Evolutionary conservation across 768 basidiomycete genomes (phyloP), one percentile per base, ranked within the genome.

Genomic region (Dioszegia hungarica): DNA sequence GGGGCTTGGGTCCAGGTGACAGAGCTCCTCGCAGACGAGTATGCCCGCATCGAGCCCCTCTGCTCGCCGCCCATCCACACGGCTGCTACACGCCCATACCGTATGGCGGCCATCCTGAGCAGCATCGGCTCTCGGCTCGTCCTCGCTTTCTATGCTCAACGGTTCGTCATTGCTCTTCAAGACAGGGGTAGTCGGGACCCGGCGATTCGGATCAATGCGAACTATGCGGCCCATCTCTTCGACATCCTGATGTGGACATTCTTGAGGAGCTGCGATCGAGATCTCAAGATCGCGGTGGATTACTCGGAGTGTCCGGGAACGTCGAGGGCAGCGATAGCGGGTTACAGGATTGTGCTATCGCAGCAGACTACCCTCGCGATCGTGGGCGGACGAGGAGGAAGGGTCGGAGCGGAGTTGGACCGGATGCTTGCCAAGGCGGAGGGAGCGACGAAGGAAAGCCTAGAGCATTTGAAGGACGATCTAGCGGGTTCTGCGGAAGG

Each of bases 81-180:
- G 3, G 15, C 39, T 14, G 2, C 24, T 5, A 52, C 36, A 3
- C 19, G 8, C 36, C 28, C 22, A 34, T 85, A 83, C 73, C 61
- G 80, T 12, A 82, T 86, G 8, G 85, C 86, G 66, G 84, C 84
- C 0, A 78, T 84, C 50, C 83, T 82, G 80, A 61, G 74, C 11
- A 81, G 82, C 5, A 68, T 87, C 36, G 73, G 82, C 25, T 75
- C 85, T 25, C 81, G 85, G 2, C 78, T 85, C 56, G 65, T 75
- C 9, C 71, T 88, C 25, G 78, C 73, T n/a, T 72, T 80, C 36
- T 61, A 86, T 55, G 80, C 79, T 2, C 68, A 56, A 24, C 51
- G 39, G 10, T 56, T 63, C 36, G 38, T 24, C 38, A 43, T 11
- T 47, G 56, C 34, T 39, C 44, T 59, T 10, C 22, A 22, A 20